Evolutionary conservation across 192 early-diverging fungal genomes (phyloP).

Genomic region (Coemansia sp.): DNA sequence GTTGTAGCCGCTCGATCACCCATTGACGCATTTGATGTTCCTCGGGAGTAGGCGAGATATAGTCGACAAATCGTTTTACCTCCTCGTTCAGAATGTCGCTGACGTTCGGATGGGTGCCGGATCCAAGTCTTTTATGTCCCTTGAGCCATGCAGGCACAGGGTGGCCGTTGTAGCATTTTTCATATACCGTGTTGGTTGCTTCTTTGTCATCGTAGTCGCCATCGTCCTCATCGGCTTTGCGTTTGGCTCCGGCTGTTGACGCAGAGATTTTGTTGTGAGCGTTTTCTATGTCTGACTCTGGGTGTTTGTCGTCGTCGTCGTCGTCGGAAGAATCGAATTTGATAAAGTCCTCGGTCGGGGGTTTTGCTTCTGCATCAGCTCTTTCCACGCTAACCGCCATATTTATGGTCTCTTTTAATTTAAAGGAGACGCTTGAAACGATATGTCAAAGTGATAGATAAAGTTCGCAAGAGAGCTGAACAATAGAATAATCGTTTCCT

Average conservation of each 20-base stretch:
- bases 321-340: slow-evolving; percentile 4
- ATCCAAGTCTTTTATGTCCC: slow-evolving; percentile 29
- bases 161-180: slow-evolving; percentile 46
- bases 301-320: slow-evolving; percentile 7
- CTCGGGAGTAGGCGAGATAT: slow-evolving; percentile 76
- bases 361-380: background rate
- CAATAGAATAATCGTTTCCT: no score
- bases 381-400: background rate
- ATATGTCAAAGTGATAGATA: no score
- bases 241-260: background rate
- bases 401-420: background rate
- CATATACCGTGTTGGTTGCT: background rate
- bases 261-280: background rate
- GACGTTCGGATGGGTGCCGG: slow-evolving; percentile 40
- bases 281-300: background rate
- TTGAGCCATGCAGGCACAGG: slow-evolving; percentile 51
- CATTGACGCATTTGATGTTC: slow-evolving; percentile 77
- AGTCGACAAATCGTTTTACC: slow-evolving; percentile 72
- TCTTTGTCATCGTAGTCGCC: background rate
- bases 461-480: no score
- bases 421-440: no score
- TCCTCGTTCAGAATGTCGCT: slow-evolving; percentile 61
- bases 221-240: slow-evolving; percentile 8
- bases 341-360: background rate
- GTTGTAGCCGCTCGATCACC: slow-evolving; percentile 65